phyloP scores from a whole-genome alignment of 2,329 filamentous ascomycete species.

The Botrytis tulipae region DNA sequence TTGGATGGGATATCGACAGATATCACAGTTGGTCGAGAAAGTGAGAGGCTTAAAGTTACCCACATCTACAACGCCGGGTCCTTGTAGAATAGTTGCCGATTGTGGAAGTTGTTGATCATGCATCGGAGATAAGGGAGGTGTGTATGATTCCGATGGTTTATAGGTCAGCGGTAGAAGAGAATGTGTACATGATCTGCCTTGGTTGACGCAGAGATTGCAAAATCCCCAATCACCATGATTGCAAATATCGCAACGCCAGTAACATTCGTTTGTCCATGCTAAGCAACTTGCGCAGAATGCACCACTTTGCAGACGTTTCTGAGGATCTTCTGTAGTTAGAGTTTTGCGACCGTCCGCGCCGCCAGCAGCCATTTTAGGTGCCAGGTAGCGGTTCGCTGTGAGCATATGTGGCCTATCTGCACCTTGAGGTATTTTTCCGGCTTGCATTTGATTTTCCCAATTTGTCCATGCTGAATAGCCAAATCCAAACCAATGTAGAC shows the following conservation, averaged over 20 bases:
- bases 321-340: conserved; percentile 66
- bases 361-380: conserved; percentile 49
- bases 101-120: conserved; percentile 45
- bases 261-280: conserved; percentile 74
- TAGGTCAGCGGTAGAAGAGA: conserved; percentile 74
- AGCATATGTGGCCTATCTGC: conserved; percentile 56
- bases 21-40: conserved; percentile 74
- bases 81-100: conserved; percentile 49
- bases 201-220: conserved; percentile 83
- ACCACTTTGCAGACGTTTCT: conserved; percentile 68
- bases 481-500: conserved; percentile 86
- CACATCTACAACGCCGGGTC: conserved; percentile 47
- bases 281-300: conserved; percentile 80
- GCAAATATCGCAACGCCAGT: conserved; percentile 84
- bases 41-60: conserved; percentile 63
- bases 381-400: conserved; percentile 55
- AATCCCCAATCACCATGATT: conserved; percentile 96
- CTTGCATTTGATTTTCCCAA: conserved; percentile 56
- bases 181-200: conserved; percentile 78
- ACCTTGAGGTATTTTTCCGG: conserved; percentile 33
- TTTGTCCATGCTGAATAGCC: conserved; percentile 67
- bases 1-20: conserved; percentile 71
- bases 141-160: conserved; percentile 42
- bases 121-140: conserved; percentile 43
- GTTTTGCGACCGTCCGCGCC: conserved; percentile 56